Evolutionary conservation across 371 early-diverging fungal species (phyloP).

Genomic region (Mortierella sp.): DNA sequence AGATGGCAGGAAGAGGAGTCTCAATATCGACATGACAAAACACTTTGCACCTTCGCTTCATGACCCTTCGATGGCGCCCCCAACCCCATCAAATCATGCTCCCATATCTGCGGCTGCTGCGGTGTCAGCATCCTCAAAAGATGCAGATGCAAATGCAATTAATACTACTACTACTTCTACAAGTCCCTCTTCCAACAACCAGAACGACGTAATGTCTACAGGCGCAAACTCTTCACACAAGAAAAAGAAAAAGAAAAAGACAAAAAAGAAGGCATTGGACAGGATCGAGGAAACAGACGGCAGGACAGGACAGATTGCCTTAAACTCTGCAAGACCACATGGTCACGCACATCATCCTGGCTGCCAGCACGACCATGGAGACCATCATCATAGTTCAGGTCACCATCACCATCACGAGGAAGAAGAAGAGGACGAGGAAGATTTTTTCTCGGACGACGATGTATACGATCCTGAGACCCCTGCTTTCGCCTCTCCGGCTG

Average conservation of each 20-base stretch:
- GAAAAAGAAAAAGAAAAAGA: slow-evolving; percentile 58
- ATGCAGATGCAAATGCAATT: neutral
- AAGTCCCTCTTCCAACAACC: slow-evolving; percentile 15
- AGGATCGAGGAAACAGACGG: slow-evolving; percentile 37
- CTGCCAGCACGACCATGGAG: slow-evolving; percentile 36
- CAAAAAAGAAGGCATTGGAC: slow-evolving; percentile 42
- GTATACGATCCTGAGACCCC: slow-evolving; percentile 59
- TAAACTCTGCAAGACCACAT: slow-evolving; percentile 18
- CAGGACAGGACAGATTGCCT: slow-evolving; percentile 22
- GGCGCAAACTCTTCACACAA: slow-evolving; percentile 32
- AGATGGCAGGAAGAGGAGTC: slow-evolving; percentile 60
- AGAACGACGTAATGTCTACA: slow-evolving; percentile 6
- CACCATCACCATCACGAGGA: slow-evolving; percentile 47
- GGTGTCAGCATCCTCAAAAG: neutral
- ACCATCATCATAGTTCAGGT: slow-evolving; percentile 21
- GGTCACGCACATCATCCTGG: slow-evolving; percentile 42
- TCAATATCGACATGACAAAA: slow-evolving; percentile 58
- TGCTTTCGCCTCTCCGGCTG: slow-evolving; percentile 23
- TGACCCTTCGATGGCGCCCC: slow-evolving; percentile 30
- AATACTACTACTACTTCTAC: neutral
- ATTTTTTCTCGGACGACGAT: slow-evolving; percentile 61
- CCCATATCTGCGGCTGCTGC: slow-evolving; percentile 4
- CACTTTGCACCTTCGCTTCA: slow-evolving; percentile 35
- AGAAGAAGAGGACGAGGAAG: slow-evolving; percentile 56
- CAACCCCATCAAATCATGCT: slow-evolving; percentile 14